Evolutionary conservation across 768 basidiomycete genomes (phyloP).

Genomic region (Pseudohyphozyma bogoriensis): DNA sequence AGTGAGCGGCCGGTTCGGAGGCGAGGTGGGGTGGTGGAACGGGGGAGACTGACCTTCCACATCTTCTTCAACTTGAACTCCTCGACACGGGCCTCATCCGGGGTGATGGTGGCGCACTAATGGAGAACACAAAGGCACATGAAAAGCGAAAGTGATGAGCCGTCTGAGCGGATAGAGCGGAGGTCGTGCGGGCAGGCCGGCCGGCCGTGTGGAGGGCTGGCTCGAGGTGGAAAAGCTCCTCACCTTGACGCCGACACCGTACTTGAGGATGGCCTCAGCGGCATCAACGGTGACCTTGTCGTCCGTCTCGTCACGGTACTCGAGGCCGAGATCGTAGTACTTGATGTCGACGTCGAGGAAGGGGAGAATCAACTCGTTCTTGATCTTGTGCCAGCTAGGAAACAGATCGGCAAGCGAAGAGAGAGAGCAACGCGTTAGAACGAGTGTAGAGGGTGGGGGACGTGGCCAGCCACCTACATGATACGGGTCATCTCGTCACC

Average conservation of each 20-base stretch:
- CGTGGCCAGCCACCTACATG: constrained; percentile 92
- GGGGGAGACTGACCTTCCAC: constrained; percentile 49
- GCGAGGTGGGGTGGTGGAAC: neutral
- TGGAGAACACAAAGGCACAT: too few relatives aligned
- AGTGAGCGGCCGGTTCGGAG: neutral
- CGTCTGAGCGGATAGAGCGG: neutral
- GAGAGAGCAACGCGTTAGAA: neutral
- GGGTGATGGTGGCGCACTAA: constrained; percentile 96
- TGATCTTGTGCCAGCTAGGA: constrained; percentile 31
- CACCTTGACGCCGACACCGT: constrained; percentile 87
- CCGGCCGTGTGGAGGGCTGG: too few relatives aligned
- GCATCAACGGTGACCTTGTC: constrained; percentile 88
- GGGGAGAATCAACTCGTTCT: constrained; percentile 74
- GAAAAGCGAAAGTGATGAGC: neutral
- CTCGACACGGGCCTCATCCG: constrained; percentile 55
- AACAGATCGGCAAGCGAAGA: neutral
- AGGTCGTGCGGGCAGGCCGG: too few relatives aligned
- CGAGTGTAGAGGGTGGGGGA: neutral
- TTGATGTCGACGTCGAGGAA: constrained; percentile 94
- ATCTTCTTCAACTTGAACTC: constrained; percentile 98
- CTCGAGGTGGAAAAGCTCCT: neutral
- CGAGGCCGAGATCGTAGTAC: constrained; percentile 81
- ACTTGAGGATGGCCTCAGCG: constrained; percentile 84
- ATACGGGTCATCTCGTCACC: constrained; percentile 87
- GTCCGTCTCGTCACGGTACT: constrained; percentile 73